A percentile compares a stretch with the other conserved stretches of the same genome.
Conservation (phyloP, 768 basidiomycete genomes). For the Wakefieldia striispora region DNA sequence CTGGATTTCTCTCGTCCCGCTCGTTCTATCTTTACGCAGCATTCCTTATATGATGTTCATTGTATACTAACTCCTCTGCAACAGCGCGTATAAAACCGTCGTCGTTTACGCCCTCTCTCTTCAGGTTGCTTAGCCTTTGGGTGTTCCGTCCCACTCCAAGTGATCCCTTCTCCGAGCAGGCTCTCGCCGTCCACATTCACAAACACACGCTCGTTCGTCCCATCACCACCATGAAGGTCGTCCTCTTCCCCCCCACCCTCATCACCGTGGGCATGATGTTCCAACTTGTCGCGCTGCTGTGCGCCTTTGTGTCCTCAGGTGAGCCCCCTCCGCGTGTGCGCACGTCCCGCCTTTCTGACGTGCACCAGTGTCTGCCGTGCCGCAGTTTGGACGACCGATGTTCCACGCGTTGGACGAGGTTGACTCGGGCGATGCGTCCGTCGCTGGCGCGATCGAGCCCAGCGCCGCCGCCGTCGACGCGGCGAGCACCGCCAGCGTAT, state of each 20-base stretch:
- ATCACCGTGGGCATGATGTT: slow-evolving; percentile 9
- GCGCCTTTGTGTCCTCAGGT: slow-evolving; percentile 14
- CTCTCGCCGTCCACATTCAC: slow-evolving; percentile 5
- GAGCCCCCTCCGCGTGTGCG: not conserved
- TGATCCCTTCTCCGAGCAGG: slow-evolving; percentile 10
- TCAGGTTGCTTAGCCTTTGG: not conserved
- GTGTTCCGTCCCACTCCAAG: not conserved
- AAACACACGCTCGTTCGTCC: not conserved
- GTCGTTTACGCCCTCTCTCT: not conserved
- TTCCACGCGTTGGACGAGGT: slow-evolving; percentile 10
- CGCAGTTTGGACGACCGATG: slow-evolving; percentile 20
- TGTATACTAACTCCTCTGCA: slow-evolving; percentile 4
- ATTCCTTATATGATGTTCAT: slow-evolving; percentile 18
- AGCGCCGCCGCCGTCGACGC: too few relatives aligned
- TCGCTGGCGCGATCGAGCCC: too few relatives aligned
- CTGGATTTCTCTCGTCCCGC: not conserved
- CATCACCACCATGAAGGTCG: slow-evolving; percentile 16
- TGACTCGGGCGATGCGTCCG: not conserved
- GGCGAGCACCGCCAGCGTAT: not conserved
- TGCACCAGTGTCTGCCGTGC: slow-evolving; percentile 14
- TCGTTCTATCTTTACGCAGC: not conserved
- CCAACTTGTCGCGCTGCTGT: slow-evolving; percentile 6
- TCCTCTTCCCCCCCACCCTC: slow-evolving; percentile 21
- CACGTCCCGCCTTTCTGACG: not conserved
- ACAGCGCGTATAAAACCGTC: slow-evolving; percentile 10